These are phyloP conservation scores for Tulasnella sp. DNA, from an alignment of 768 basidiomycete species.

Conservation along the genomic window DNA sequence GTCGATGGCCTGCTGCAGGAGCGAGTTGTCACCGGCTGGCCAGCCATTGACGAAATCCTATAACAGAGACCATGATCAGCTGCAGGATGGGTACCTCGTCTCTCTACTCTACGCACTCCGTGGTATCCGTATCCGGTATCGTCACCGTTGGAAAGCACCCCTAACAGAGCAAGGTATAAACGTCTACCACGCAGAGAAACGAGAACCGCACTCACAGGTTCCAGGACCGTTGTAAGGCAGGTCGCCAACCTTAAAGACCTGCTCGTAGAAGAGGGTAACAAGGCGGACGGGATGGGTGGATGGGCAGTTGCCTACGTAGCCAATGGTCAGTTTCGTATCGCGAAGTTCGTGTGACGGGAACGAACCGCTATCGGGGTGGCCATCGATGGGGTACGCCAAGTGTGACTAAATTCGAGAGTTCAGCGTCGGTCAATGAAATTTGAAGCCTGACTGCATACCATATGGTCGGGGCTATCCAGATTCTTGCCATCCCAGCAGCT, in stretches of 20 bases:
- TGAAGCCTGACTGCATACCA: neutral
- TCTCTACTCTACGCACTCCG: neutral
- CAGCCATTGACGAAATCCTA: conserved; percentile 20
- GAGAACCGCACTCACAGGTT: neutral
- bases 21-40: conserved; percentile 8
- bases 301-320: conserved; percentile 11
- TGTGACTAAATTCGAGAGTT: conserved; percentile 2
- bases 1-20: conserved; percentile 19
- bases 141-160: conserved; percentile 17
- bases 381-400: conserved; percentile 9
- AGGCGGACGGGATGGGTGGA: conserved; percentile 15
- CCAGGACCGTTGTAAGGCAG: conserved; percentile 10
- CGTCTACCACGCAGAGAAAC: neutral
- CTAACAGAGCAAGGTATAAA: neutral
- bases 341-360: neutral
- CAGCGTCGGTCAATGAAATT: neutral
- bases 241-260: neutral
- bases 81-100: neutral
- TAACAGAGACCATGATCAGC: neutral
- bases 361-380: neutral
- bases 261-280: conserved; percentile 19
- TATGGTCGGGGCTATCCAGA: conserved; percentile 15
- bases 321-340: neutral
- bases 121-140: conserved; percentile 18
- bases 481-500: conserved; percentile 16